Evolutionary conservation across 495 filamentous ascomycete species (phyloP).

Genomic region (Penicillium lividum): DNA sequence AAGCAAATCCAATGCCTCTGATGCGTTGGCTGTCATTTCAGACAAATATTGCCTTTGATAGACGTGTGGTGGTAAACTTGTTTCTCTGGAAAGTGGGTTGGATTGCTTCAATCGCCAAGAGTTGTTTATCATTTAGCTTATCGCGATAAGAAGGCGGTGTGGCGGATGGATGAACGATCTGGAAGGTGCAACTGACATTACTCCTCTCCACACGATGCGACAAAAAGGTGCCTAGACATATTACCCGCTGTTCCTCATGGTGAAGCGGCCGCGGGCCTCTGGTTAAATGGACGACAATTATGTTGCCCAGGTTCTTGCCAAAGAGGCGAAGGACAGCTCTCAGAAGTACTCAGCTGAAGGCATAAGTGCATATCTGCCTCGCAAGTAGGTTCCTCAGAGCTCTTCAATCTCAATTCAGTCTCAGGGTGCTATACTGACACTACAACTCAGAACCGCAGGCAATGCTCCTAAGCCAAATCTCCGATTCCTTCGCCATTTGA

Average conservation of each 20-base stretch:
- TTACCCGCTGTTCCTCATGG: background rate
- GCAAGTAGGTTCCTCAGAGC: conserved; percentile 54
- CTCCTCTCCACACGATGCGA: background rate
- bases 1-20: conserved; percentile 40
- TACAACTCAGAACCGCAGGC: conserved; percentile 36
- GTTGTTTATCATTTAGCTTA: background rate
- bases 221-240: background rate
- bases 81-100: background rate
- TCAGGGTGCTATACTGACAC: conserved; percentile 6
- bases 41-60: background rate
- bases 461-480: conserved; percentile 89
- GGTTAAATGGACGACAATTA: conserved; percentile 64
- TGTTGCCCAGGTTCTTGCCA: conserved; percentile 69
- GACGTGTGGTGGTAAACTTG: background rate
- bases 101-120: background rate
- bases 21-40: conserved; percentile 29
- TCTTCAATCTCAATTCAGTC: background rate
- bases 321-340: conserved; percentile 70
- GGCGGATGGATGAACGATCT: background rate
- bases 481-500: conserved; percentile 82
- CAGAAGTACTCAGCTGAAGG: conserved; percentile 73
- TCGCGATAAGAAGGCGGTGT: conserved; percentile 8
- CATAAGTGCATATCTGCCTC: conserved; percentile 66
- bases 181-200: background rate
- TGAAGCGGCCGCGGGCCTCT: background rate